Evolutionary conservation across 2,329 filamentous ascomycete genomes (phyloP).

Genomic region (Paecilomyces sp.): DNA sequence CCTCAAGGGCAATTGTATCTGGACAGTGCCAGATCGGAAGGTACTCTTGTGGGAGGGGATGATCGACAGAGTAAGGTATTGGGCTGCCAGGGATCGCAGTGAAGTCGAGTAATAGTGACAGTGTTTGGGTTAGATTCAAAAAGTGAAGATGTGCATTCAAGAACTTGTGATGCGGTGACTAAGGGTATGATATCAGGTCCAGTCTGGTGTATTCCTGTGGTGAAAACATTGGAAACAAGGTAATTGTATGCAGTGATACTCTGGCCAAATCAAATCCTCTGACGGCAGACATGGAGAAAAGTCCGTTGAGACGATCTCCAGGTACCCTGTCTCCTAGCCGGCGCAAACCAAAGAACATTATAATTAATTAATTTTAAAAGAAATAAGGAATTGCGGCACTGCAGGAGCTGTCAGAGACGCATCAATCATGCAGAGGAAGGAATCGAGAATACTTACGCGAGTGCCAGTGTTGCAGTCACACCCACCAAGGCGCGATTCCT

Average conservation of each 20-base stretch:
- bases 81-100: background rate
- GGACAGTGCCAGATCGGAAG: background rate
- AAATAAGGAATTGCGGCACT: constrained; percentile 44
- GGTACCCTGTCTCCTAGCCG: background rate
- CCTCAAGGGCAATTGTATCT: background rate
- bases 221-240: background rate
- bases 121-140: background rate
- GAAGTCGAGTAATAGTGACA: background rate
- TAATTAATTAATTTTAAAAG: constrained; percentile 23
- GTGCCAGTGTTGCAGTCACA: constrained; percentile 74
- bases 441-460: constrained; percentile 64
- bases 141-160: background rate
- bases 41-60: background rate
- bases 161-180: background rate
- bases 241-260: background rate
- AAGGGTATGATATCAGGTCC: background rate
- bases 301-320: background rate
- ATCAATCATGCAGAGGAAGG: background rate
- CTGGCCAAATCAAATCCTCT: background rate
- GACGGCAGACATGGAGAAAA: background rate
- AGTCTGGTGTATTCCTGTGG: background rate
- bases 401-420: constrained; percentile 11
- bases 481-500: constrained; percentile 79
- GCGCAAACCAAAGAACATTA: constrained; percentile 1
- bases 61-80: background rate